Evolutionary conservation across 2,329 filamentous ascomycete species (phyloP), one percentile per base, ranked within the genome.

Genomic region (Sclerotinia borealis): DNA sequence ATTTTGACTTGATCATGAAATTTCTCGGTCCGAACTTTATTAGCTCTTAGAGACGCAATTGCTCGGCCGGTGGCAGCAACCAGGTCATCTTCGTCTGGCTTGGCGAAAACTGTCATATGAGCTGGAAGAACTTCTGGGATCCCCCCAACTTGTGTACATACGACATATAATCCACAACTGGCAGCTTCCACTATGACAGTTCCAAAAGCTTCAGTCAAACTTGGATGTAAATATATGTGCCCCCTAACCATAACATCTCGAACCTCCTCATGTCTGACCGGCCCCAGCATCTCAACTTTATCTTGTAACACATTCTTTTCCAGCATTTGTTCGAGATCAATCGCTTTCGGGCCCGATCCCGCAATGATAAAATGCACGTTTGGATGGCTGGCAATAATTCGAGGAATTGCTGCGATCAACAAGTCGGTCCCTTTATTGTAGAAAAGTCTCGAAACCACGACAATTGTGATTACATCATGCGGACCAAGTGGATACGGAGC

Each of bases 341-440:
- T 99, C 25, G 93, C 92, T 76, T 99, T 98, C 5, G 95, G 95
- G 0, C 95, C 95, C 0, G 91, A 96, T 4, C 96, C 96, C 34
- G 92, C 95, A 69, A 99, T 97, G 72, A 99, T 91, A 77, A 99
- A 99, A 63, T 92, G 90, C 1, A 96, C 95, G 74, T 98, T 96
- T 0, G 92, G 90, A 74, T 99, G 91, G 17, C 87, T 85, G 56
- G 92, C 89, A 34, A 98, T 84, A 60, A 99, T 96, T 54, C 93
- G 88, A 0, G 95, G 95, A 61, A 99, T 96, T 4, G 92, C 92
- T 13, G 93, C 95, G 29, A 96, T 96, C n/a, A 99, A 84, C 0
- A 99, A 85, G 75, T 99, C 96, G 1, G 92, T 98, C 65, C 95
- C 95, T 76, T 99, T 99, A 78, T 99, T 99, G 77, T 98, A 98